Evolutionary conservation across 352 stramenopile genomes (phyloP).

Genomic region (Globisporangium radiosum): DNA sequence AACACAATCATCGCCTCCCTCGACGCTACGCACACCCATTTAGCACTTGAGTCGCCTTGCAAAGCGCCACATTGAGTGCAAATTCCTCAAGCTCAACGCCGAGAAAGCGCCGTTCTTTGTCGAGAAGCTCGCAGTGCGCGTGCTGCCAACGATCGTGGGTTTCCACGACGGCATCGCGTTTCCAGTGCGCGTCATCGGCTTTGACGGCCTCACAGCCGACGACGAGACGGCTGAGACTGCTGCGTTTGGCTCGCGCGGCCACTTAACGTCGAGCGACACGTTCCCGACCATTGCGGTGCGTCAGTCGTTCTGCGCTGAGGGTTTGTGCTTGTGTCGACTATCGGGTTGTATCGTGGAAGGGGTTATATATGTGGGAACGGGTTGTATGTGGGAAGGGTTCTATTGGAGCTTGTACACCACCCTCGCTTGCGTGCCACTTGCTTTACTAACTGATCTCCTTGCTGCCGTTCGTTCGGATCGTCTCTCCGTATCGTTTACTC

Average conservation of each 20-base stretch:
- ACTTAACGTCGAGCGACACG: slow-evolving; percentile 39
- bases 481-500: background rate
- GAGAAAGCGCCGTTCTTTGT: slow-evolving; percentile 95
- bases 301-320: background rate
- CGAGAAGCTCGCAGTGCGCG: slow-evolving; percentile 88
- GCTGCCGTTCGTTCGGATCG: background rate
- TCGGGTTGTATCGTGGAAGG: background rate
- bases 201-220: slow-evolving; percentile 88
- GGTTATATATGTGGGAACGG: background rate
- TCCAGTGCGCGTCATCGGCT: slow-evolving; percentile 86
- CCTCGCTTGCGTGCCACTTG: background rate
- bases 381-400: background rate
- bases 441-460: background rate
- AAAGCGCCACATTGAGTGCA: slow-evolving; percentile 82
- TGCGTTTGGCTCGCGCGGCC: slow-evolving; percentile 31
- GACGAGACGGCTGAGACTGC: slow-evolving; percentile 46
- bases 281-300: slow-evolving; percentile 59
- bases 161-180: slow-evolving; percentile 91
- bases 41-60: slow-evolving; percentile 57
- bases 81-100: slow-evolving; percentile 93
- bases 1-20: too few species aligned
- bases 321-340: background rate
- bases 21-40: too few species aligned
- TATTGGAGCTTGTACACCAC: background rate
- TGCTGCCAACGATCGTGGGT: slow-evolving; percentile 92